Evolutionary conservation across 768 basidiomycete species (phyloP).

Genomic region (Lepiota subincarnata): DNA sequence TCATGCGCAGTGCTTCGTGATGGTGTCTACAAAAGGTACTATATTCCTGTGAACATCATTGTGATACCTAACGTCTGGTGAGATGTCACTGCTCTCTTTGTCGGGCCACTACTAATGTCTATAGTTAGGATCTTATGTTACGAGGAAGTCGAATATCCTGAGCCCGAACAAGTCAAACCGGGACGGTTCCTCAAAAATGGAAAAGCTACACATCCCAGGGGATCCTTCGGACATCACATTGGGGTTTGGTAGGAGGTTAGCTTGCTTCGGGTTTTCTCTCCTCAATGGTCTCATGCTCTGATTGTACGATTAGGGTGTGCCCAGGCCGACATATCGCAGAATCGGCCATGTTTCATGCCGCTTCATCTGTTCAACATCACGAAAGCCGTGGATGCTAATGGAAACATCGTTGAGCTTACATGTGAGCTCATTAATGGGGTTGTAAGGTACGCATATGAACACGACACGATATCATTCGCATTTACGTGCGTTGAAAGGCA

Average conservation of each 20-base stretch:
- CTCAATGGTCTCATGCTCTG: not conserved
- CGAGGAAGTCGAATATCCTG: constrained; percentile 40
- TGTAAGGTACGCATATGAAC: not conserved
- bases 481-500: not conserved
- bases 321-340: constrained; percentile 23
- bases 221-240: constrained; percentile 49
- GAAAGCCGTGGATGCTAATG: constrained; percentile 14
- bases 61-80: no score
- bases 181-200: constrained; percentile 42
- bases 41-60: constrained; percentile 12
- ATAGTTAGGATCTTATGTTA: constrained; percentile 32
- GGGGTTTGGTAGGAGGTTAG: constrained; percentile 54
- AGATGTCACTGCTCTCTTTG: not conserved
- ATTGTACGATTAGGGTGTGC: constrained; percentile 16
- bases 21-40: constrained; percentile 14
- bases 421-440: constrained; percentile 10
- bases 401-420: constrained; percentile 13
- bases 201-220: constrained; percentile 28
- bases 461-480: not conserved
- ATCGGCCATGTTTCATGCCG: constrained; percentile 14
- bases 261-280: not conserved
- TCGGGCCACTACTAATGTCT: constrained; percentile 19
- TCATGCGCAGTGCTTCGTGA: constrained; percentile 10
- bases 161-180: constrained; percentile 45
- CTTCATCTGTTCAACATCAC: constrained; percentile 14